Base-by-base conservation (phyloP, 495 filamentous ascomycete species). In the Thozetella sp. region DNA sequence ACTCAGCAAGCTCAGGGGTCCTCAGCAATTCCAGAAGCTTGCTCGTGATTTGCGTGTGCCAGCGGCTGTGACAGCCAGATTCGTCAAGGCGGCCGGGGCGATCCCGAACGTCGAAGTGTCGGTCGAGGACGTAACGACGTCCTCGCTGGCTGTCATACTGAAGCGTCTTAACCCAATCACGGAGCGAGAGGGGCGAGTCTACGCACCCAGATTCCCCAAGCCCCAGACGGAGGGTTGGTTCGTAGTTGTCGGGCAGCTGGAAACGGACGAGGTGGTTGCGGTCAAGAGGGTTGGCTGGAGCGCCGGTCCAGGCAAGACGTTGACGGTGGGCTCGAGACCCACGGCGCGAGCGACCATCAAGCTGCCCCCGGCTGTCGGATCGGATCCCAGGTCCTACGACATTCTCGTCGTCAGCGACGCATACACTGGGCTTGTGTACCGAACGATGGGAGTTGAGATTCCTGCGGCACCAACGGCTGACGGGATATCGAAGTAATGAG, bases 201-300 rank as follows among this genome's bases (percentile, higher is more conserved):
- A 87, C 62, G 91, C 95, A 0, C 94, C 95, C 10, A 81, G 83
- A 2, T 98, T 95, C 75, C 96, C 95, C 0, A 99, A 99, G 73
- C 87, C 92, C 22, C 95, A 99, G 71, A 93, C 90, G 0, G 95
- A 99, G 72, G 93, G 96, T 1, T 98, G 86, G 84, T 97, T 98
- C 71, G 82, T 94, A 6, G 59, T 98, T 40, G 80, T 96, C 0
- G 82, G 84, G 2, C 86, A 92, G 61, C 72, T 81, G 1, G 72
- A 71, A 12, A 76, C 69, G 10, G 93, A 93, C 60, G 93, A 97
- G 60, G 78, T 98, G 3, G 64, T 96, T 4, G 94, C 89, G 1
- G 77, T 98, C 52, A 97, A 97, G 78, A 78, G 95, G 53, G 85
- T 93, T 0, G 88, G 86, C 0, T 98, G 94, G 93, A 73, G 69